These are phyloP conservation scores for Pichia sp. DNA, from an alignment of 1,139 yeast genomes.

Conservation along the genomic window DNA sequence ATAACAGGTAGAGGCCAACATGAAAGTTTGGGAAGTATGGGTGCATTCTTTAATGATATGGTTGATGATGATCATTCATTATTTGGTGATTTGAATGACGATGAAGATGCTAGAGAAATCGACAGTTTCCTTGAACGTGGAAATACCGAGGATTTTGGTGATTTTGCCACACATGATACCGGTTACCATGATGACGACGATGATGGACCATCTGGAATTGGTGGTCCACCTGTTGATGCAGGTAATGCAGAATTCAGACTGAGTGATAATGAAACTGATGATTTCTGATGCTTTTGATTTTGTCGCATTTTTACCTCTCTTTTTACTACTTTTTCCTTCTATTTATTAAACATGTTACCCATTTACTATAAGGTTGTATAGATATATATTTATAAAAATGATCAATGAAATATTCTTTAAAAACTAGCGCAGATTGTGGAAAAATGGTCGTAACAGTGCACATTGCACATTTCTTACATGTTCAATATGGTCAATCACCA, in stretches of 20 bases:
- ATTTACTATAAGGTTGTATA: too few relatives aligned
- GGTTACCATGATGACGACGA: slow-evolving; percentile 17
- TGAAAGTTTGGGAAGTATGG: slow-evolving; percentile 37
- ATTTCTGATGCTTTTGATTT: background rate
- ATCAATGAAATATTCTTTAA: too few relatives aligned
- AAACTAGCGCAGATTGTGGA: too few relatives aligned
- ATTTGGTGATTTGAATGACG: slow-evolving; percentile 42
- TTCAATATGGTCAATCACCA: too few relatives aligned
- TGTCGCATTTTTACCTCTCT: too few relatives aligned
- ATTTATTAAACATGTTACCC: too few relatives aligned
- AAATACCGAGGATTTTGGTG: slow-evolving; percentile 21
- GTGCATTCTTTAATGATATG: slow-evolving; percentile 41
- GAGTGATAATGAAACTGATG: slow-evolving; percentile 15
- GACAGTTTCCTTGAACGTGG: slow-evolving; percentile 32
- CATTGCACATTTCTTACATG: too few relatives aligned
- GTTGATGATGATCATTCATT: slow-evolving; percentile 40
- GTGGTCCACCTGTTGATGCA: slow-evolving; percentile 6
- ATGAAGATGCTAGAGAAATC: slow-evolving; percentile 45
- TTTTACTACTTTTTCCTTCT: too few relatives aligned
- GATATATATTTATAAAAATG: too few relatives aligned
- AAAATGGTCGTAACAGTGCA: too few relatives aligned
- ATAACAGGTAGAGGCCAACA: slow-evolving; percentile 22
- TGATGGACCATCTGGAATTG: slow-evolving; percentile 3
- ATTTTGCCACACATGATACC: slow-evolving; percentile 13
- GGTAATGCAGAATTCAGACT: slow-evolving; percentile 12